Evolutionary conservation across 176 grass and related monocot genomes (phyloP).

Genomic region (Eragrostis nindensis): DNA sequence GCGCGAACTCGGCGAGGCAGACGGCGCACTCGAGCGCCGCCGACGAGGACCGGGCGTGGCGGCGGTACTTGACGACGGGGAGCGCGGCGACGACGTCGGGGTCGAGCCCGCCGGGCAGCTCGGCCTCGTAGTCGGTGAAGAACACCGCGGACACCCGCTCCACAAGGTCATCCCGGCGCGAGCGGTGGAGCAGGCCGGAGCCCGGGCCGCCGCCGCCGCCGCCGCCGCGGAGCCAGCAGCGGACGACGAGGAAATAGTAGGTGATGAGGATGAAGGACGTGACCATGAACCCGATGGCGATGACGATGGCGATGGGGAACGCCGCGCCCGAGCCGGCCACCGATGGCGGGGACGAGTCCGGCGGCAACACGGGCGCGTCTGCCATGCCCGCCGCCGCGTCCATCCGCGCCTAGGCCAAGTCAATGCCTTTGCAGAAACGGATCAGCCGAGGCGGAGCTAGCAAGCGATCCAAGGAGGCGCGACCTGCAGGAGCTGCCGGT

Average conservation of each 20-base stretch:
- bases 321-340: neutral
- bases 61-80: conserved; percentile 62
- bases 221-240: conserved; percentile 58
- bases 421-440: neutral
- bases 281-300: conserved; percentile 69
- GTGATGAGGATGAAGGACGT: conserved; percentile 64
- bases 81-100: conserved; percentile 60
- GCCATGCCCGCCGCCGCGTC: conserved; percentile 24
- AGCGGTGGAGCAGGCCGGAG: conserved; percentile 18
- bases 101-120: conserved; percentile 53
- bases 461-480: conserved; percentile 50
- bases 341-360: conserved; percentile 32
- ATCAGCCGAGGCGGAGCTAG: neutral
- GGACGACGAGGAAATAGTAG: conserved; percentile 86
- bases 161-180: conserved; percentile 24
- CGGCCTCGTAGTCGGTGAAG: conserved; percentile 54
- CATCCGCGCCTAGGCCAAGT: conserved; percentile 1
- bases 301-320: conserved; percentile 67
- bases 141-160: conserved; percentile 54
- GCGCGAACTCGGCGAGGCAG: conserved; percentile 77
- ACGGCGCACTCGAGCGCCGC: conserved; percentile 68
- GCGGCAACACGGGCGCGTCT: conserved; percentile 17
- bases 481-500: neutral
- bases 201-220: conserved; percentile 3
- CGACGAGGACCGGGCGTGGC: neutral